Evolutionary conservation across 2,329 filamentous ascomycete species (phyloP).

Genomic region (Tolypocladium guangdongense): DNA sequence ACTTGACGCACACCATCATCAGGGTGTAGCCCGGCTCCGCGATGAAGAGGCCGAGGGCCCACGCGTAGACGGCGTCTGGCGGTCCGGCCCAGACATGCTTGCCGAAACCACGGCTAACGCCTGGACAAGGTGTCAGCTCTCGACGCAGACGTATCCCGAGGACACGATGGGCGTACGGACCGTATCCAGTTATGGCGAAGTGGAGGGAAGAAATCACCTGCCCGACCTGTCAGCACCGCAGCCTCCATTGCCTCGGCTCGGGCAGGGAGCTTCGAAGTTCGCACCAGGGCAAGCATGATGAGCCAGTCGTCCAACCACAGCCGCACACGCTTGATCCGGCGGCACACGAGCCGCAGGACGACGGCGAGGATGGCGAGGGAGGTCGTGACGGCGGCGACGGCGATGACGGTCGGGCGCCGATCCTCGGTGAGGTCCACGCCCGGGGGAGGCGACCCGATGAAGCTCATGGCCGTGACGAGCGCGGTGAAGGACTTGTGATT

Average conservation of each 20-base stretch:
- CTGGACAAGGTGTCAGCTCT: conserved; percentile 1
- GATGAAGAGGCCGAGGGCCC: conserved; percentile 11
- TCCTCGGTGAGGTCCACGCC: conserved; percentile 12
- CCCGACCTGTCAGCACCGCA: background rate
- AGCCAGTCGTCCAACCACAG: conserved; percentile 16
- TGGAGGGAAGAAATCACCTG: conserved; percentile 7
- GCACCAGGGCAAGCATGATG: conserved; percentile 12
- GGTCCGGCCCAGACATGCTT: conserved; percentile 12
- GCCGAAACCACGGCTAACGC: conserved; percentile 10
- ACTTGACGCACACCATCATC: conserved; percentile 10
- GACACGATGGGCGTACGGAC: conserved; percentile 5
- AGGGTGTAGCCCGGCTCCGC: conserved; percentile 11
- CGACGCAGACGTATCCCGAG: background rate
- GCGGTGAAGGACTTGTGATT: background rate
- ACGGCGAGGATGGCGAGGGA: conserved; percentile 7
- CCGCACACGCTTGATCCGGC: conserved; percentile 6
- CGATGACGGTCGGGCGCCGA: conserved; percentile 7
- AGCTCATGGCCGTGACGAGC: background rate
- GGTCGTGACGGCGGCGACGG: conserved; percentile 7
- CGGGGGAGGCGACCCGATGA: conserved; percentile 3
- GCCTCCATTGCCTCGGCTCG: too few relatives aligned
- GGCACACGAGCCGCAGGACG: conserved; percentile 8
- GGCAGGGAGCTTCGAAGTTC: background rate
- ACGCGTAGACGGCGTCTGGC: conserved; percentile 8
- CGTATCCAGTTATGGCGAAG: conserved; percentile 6